Evolutionary conservation across 306 rosid species (phyloP), one percentile per base, ranked within the genome.

Genomic region (Prunus davidiana): DNA sequence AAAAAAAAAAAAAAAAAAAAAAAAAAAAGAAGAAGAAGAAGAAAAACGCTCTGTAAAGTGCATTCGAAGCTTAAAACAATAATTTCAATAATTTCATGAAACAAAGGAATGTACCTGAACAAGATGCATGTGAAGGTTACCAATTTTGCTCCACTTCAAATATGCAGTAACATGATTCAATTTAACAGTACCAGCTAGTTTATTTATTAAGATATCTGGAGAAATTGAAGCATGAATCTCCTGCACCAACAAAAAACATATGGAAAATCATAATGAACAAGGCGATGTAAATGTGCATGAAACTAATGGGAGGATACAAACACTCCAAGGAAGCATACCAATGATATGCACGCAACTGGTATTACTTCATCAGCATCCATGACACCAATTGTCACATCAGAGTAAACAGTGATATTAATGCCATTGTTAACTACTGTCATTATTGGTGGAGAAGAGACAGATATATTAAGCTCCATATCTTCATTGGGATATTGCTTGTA

Each of bases 121-220:
- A n/a, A 91, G 89, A 82, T 2, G 61, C 65, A 90, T 76, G 78
- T 67, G 93, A 49, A 94, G 52, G 58, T 74, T 76, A n/a, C 96
- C 98, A 55, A 94, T 86, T 82, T 85, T 88, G 88, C 97, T 94
- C 98, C 97, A 94, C 75, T 90, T 90, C 88, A 94, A 75, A 79
- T 78, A 51, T 73, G 89, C 43, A 4, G 86, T 64, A 73, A 90
- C 85, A 52, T 73, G 64, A 74, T 85, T 74, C 85, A 94, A 73
- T 69, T 19, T 79, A 58, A 91, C 83, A 49, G 72, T 80, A 22
- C 94, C 94, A 54, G 83, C 77, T 75, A 91, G 64, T 28, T 71
- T 80, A 79, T 82, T 86, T 68, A 67, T 77, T 74, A 50, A n/a
- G 51, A 94, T 85, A 77, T 90, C 64, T 27, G 85, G 88, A 79